These are phyloP conservation scores for Chlamydomonas reinhardtii DNA, from an alignment of 163 green algal species.

Conservation along the genomic window DNA sequence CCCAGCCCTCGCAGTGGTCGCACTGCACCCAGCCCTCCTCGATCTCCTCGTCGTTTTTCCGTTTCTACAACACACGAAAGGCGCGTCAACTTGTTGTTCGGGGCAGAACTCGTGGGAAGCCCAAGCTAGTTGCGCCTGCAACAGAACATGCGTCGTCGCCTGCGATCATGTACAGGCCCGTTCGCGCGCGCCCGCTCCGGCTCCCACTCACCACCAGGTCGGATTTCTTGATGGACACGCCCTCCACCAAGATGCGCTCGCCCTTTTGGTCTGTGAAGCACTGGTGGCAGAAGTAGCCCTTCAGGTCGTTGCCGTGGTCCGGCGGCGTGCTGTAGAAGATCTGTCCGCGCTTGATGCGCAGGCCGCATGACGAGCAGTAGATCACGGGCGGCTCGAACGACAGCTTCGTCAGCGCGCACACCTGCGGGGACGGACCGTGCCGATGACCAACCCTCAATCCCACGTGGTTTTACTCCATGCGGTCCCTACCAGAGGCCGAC, in stretches of 20 bases:
- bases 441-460: too few relatives aligned
- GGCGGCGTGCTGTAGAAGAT: slow-evolving; percentile 79
- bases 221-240: slow-evolving; percentile 63
- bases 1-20: slow-evolving; percentile 94
- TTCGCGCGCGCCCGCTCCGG: too few relatives aligned
- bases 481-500: too few relatives aligned
- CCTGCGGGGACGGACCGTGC: slow-evolving; percentile 42
- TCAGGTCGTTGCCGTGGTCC: slow-evolving; percentile 57
- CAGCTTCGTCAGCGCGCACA: slow-evolving; percentile 86
- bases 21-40: slow-evolving; percentile 98
- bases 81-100: too few relatives aligned
- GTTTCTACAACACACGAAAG: slow-evolving; percentile 52
- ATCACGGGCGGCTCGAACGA: slow-evolving; percentile 95
- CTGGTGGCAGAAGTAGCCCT: slow-evolving; percentile 87
- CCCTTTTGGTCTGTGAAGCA: slow-evolving; percentile 84
- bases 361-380: slow-evolving; percentile 92
- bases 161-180: too few relatives aligned
- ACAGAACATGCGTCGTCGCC: too few relatives aligned
- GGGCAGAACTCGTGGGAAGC: neutral
- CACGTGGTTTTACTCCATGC: too few relatives aligned
- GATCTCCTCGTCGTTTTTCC: slow-evolving; percentile 88
- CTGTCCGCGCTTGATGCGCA: slow-evolving; percentile 95
- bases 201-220: slow-evolving; percentile 28
- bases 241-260: slow-evolving; percentile 66
- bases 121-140: too few relatives aligned